Evolutionary conservation across 1,284 basidiomycete genomes (phyloP).

Genomic region (Pterula multifida): DNA sequence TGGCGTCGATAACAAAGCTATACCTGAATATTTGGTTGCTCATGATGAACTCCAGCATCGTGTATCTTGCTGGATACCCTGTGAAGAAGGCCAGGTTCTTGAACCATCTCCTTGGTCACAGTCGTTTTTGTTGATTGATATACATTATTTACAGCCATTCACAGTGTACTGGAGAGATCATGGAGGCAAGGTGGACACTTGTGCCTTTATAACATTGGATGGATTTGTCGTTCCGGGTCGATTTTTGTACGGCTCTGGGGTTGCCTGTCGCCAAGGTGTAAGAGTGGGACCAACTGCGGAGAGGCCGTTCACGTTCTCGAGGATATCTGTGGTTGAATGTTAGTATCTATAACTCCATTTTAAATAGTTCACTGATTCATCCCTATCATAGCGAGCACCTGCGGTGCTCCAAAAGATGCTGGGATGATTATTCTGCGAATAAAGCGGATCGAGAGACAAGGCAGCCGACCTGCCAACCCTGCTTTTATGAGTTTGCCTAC

Average conservation of each 20-base stretch:
- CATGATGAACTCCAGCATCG: conserved; percentile 28
- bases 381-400: conserved; percentile 3
- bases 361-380: background rate
- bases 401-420: conserved; percentile 22
- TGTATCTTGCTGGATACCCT: conserved; percentile 54
- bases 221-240: conserved; percentile 45
- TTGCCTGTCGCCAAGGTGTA: conserved; percentile 31
- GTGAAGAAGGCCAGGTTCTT: conserved; percentile 40
- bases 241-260: conserved; percentile 43
- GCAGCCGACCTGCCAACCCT: conserved; percentile 22
- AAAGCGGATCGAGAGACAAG: conserved; percentile 27
- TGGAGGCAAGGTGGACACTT: conserved; percentile 37
- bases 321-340: conserved; percentile 20
- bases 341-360: background rate
- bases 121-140: background rate
- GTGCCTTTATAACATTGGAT: conserved; percentile 46
- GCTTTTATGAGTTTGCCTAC: conserved; percentile 21
- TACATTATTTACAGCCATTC: conserved; percentile 29
- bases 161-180: conserved; percentile 49
- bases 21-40: conserved; percentile 40
- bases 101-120: background rate
- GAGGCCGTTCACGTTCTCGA: conserved; percentile 44
- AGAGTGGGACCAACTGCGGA: conserved; percentile 33
- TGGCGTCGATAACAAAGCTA: conserved; percentile 26
- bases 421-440: conserved; percentile 47